phyloP scores from a whole-genome alignment of 768 basidiomycete genomes.

The Panaeolus papilionaceus region DNA sequence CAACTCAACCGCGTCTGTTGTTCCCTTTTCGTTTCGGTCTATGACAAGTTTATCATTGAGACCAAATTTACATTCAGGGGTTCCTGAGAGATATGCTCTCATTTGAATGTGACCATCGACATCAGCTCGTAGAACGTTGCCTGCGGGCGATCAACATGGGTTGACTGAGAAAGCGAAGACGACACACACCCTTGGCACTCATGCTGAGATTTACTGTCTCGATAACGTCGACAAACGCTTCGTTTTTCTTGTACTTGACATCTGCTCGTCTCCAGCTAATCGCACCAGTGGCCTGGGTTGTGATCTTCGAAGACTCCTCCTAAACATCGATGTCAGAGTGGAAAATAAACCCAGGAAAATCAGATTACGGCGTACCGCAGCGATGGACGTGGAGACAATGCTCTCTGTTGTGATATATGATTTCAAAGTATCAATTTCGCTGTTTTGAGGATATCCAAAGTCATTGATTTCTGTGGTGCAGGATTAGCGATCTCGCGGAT shows the following conservation, averaged over 20 bases:
- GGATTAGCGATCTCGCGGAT: background rate
- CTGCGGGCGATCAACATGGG: conserved; percentile 42
- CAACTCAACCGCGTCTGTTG: conserved; percentile 86
- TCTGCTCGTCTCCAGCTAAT: conserved; percentile 96
- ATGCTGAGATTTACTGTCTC: conserved; percentile 96
- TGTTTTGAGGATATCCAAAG: conserved; percentile 99
- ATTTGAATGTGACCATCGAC: conserved; percentile 98
- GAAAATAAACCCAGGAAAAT: background rate
- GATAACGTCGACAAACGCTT: conserved; percentile 99
- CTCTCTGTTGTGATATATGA: conserved; percentile 98
- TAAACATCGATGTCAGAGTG: conserved; percentile 35
- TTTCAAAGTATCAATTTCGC: conserved; percentile 97
- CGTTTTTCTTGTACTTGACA: conserved; percentile 99
- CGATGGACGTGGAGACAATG: conserved; percentile 84
- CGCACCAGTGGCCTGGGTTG: conserved; percentile 94
- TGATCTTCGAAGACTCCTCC: conserved; percentile 98
- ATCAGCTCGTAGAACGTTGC: conserved; percentile 91
- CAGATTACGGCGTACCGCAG: conserved; percentile 60
- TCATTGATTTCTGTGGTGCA: conserved; percentile 82
- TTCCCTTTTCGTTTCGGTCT: conserved; percentile 77
- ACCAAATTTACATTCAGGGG: conserved; percentile 98
- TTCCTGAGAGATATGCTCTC: conserved; percentile 96
- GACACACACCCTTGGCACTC: conserved; percentile 87
- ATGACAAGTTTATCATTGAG: conserved; percentile 98
- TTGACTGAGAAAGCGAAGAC: background rate